phyloP scores from a whole-genome alignment of 2,329 filamentous ascomycete species.

The Cercospora sesami region DNA sequence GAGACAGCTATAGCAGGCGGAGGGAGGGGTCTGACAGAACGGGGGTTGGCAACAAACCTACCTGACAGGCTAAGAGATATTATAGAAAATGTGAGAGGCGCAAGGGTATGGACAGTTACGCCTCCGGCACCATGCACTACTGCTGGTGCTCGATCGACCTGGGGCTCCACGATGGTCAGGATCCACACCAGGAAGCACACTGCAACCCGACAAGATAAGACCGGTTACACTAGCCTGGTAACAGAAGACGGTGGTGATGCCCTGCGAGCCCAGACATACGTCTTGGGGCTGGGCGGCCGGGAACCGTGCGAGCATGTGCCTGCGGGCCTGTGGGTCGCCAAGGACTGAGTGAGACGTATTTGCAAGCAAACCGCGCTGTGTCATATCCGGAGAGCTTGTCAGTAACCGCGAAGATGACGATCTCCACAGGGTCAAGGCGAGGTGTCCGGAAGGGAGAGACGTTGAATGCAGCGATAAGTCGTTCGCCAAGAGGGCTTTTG shows the following conservation, averaged over 20 bases:
- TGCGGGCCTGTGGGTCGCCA: slow-evolving; percentile 26
- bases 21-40: slow-evolving; percentile 6
- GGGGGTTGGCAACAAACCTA: slow-evolving; percentile 16
- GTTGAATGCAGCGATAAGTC: slow-evolving; percentile 21
- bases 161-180: slow-evolving; percentile 9
- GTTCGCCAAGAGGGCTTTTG: slow-evolving; percentile 19
- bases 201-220: slow-evolving; percentile 15
- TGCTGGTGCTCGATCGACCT: slow-evolving; percentile 18
- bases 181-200: slow-evolving; percentile 15
- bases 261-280: slow-evolving; percentile 7
- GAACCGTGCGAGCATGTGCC: slow-evolving; percentile 24
- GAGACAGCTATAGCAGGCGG: not conserved
- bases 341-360: slow-evolving; percentile 25
- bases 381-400: slow-evolving; percentile 11
- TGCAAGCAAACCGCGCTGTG: slow-evolving; percentile 20
- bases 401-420: slow-evolving; percentile 20
- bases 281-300: too few relatives aligned
- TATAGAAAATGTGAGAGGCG: slow-evolving; percentile 15
- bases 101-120: slow-evolving; percentile 13
- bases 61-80: slow-evolving; percentile 8
- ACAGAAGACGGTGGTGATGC: slow-evolving; percentile 11
- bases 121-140: slow-evolving; percentile 20
- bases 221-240: slow-evolving; percentile 17
- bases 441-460: slow-evolving; percentile 12
- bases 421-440: slow-evolving; percentile 21